Base-by-base conservation (phyloP, 495 filamentous ascomycete genomes). In the Pyrenopolyporus hunteri region DNA sequence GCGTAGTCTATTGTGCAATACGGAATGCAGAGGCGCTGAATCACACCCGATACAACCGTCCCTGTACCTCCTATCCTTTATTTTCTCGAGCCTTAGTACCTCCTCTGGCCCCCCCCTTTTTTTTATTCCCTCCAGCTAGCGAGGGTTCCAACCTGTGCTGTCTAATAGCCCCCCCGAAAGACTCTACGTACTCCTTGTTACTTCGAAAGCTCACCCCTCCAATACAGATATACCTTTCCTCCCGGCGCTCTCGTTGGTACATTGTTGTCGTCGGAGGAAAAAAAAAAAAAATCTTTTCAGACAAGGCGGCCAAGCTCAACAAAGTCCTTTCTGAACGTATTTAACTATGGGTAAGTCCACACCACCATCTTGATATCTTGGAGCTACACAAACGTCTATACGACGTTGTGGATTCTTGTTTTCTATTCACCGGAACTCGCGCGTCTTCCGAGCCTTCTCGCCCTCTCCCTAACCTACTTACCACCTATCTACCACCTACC, bases 281-380 rank as follows among this genome's bases (percentile, higher is more conserved):
- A 69, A 67, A 66, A 54, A 33, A 48, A 51, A 75, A 69, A 69
- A 58, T 58, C 66, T 55, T 71, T 68, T 66, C 51, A 64, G 63
- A 60, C 51, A 66, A 66, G 74, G 74, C 75, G 74, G 75, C 71
- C 74, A 77, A 78, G 74, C 72, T 66, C 49, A 55, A 67, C 57
- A 60, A 66, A 67, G 68, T 70, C 58, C 57, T 70, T 44, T 42
- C 56, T 59, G 19, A 57, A 63, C 71, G 52, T 68, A 67, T 66
- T 69, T 57, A 62, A 59, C 63, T 70, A 80, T 79, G 76, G 77
- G 74, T 80, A 76, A 74, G 76, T 78, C 70, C 67, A 71, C 63
- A 64, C 64, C 68, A 46, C 61, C 53, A 50, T 55, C 51, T 65
- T 56, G 50, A 55, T 50, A 56, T 59, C 49, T 48, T 59, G n/a